phyloP scores from a whole-genome alignment of 345 rosid genomes.

The Salix viminalis region DNA sequence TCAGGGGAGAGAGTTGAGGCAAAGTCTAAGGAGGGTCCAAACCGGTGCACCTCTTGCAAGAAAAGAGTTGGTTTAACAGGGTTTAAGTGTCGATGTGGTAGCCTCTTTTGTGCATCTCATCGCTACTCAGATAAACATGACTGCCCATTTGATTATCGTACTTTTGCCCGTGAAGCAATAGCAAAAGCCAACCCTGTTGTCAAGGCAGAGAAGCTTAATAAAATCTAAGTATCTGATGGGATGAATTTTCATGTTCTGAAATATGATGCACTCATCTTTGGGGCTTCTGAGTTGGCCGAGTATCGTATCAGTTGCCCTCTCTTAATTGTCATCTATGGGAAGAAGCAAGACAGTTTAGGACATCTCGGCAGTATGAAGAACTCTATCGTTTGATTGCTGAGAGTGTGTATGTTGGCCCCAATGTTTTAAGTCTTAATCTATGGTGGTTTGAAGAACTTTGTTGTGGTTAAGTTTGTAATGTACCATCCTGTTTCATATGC shows the following conservation, averaged over 20 bases:
- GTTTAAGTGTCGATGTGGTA: conserved; percentile 61
- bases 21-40: conserved; percentile 72
- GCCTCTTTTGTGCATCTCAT: conserved; percentile 56
- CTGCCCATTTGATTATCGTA: conserved; percentile 60
- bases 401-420: conserved; percentile 36
- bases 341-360: conserved; percentile 25
- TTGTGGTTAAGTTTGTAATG: conserved; percentile 30
- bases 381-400: conserved; percentile 38
- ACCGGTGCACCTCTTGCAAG: conserved; percentile 46
- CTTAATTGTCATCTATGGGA: conserved; percentile 32
- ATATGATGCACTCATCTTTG: conserved; percentile 21
- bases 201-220: conserved; percentile 68
- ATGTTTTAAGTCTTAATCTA: conserved; percentile 34
- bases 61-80: conserved; percentile 66
- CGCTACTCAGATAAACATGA: conserved; percentile 70
- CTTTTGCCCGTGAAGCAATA: conserved; percentile 50
- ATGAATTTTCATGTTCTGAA: conserved; percentile 17
- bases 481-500: conserved; percentile 27
- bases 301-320: conserved; percentile 32
- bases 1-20: conserved; percentile 34
- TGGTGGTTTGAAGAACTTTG: conserved; percentile 41
- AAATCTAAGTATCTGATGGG: conserved; percentile 38
- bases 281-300: conserved; percentile 28
- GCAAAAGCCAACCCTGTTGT: conserved; percentile 61
- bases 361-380: conserved; percentile 33